phyloP scores from a whole-genome alignment of 257 asterid genomes.

The Oldenlandia corymbosa region DNA sequence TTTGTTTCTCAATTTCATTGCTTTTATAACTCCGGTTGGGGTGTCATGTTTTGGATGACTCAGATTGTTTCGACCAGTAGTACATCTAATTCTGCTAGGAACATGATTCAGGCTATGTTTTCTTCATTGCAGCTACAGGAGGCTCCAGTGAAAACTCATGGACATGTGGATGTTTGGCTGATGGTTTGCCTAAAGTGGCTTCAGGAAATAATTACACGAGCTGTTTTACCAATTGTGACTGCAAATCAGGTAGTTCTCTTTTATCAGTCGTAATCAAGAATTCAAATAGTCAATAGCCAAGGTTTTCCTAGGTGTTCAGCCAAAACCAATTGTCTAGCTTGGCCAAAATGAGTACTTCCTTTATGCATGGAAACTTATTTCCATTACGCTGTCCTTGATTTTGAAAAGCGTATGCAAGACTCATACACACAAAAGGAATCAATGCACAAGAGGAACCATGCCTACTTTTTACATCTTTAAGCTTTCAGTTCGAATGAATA shows the following conservation, averaged over 20 bases:
- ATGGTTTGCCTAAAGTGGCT: conserved; percentile 60
- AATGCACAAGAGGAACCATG: neutral
- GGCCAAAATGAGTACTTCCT: too few species aligned
- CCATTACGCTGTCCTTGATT: neutral
- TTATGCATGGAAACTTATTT: neutral
- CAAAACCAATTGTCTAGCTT: too few species aligned
- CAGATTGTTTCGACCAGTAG: neutral
- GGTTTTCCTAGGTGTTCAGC: too few species aligned
- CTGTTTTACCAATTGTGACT: conserved; percentile 76
- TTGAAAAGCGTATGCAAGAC: neutral
- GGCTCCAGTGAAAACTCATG: conserved; percentile 49
- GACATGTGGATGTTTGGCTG: conserved; percentile 58
- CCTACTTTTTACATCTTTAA: conserved; percentile 2
- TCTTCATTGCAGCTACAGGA: conserved; percentile 36
- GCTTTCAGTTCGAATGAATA: conserved; percentile 7
- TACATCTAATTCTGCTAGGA: conserved; percentile 4
- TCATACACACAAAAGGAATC: too few species aligned
- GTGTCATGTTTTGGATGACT: too few species aligned
- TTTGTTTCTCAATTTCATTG: neutral
- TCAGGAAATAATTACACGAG: conserved; percentile 35
- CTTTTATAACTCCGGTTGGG: neutral
- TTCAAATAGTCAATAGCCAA: neutral
- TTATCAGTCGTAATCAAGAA: conserved; percentile 11
- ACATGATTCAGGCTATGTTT: conserved; percentile 15
- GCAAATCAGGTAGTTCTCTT: conserved; percentile 57